Percentiles rank a stretch among this genome's conserved stretches.
Evolutionary conservation across 345 rosid species (phyloP).

Genomic region (Camelina hispida): DNA sequence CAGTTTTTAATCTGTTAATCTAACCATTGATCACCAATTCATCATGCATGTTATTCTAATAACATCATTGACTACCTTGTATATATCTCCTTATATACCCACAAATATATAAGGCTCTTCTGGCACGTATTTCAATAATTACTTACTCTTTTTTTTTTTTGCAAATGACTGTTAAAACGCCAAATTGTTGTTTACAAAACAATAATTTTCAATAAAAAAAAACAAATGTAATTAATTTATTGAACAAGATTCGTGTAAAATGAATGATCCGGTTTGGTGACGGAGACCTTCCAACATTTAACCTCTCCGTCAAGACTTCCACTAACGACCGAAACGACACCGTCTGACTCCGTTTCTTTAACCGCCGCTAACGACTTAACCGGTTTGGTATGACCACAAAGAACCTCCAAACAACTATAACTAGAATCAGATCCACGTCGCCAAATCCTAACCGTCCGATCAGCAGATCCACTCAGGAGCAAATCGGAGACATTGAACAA

Average conservation of each 20-base stretch:
- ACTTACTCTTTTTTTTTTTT: background rate
- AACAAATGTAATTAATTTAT: slow-evolving; percentile 4
- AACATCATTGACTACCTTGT: background rate
- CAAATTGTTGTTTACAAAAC: slow-evolving; percentile 29
- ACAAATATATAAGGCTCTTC: slow-evolving; percentile 6
- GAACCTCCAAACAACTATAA: slow-evolving; percentile 67
- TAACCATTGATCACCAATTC: background rate
- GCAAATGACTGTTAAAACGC: slow-evolving; percentile 33
- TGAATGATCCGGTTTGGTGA: slow-evolving; percentile 47
- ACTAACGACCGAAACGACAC: slow-evolving; percentile 58
- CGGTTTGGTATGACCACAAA: slow-evolving; percentile 74
- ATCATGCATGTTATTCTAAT: background rate
- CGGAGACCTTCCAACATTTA: slow-evolving; percentile 63
- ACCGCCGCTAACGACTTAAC: slow-evolving; percentile 79
- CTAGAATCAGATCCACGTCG: slow-evolving; percentile 58
- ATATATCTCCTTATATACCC: background rate
- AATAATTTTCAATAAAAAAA: slow-evolving; percentile 1
- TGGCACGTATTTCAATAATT: slow-evolving; percentile 14
- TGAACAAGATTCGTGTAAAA: slow-evolving; percentile 22
- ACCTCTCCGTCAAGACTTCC: slow-evolving; percentile 88
- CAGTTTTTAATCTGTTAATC: background rate
- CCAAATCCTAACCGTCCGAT: slow-evolving; percentile 90
- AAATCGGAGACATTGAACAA: slow-evolving; percentile 61
- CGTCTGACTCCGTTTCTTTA: slow-evolving; percentile 46
- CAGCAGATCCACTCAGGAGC: slow-evolving; percentile 88